Percentiles rank a stretch among this genome's conserved stretches.
Evolutionary conservation across 192 early-diverging fungal genomes (phyloP).

Genomic region (Linnemannia exigua): DNA sequence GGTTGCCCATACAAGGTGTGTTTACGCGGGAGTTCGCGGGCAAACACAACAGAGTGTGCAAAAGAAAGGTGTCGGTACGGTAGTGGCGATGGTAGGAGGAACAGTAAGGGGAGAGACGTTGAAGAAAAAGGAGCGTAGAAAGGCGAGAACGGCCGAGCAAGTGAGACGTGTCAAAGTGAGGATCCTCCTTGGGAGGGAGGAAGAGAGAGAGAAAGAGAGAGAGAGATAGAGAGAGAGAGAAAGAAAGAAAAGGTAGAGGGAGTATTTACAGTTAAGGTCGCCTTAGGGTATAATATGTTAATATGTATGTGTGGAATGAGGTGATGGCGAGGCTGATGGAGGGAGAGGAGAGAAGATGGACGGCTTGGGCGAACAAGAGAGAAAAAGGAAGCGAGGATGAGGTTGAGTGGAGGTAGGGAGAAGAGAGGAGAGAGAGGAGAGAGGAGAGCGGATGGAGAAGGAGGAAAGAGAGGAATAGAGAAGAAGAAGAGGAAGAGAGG

Average conservation of each 20-base stretch:
- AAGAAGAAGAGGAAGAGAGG: not conserved
- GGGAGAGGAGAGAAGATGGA: too few species aligned
- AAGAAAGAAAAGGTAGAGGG: not conserved
- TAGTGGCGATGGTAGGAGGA: not conserved
- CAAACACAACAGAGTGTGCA: not conserved
- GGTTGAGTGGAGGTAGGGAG: not conserved
- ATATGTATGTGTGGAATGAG: not conserved
- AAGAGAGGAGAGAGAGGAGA: not conserved
- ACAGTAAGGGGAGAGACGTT: not conserved
- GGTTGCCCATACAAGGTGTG: not conserved
- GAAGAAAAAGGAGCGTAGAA: not conserved
- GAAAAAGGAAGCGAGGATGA: not conserved
- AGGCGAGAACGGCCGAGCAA: not conserved
- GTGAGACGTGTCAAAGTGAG: not conserved
- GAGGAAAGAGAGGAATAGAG: not conserved
- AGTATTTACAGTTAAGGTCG: conserved; percentile 5
- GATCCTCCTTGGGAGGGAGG: too few species aligned
- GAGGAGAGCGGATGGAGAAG: too few species aligned
- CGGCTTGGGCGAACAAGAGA: too few species aligned
- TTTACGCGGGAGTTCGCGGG: conserved; percentile 1
- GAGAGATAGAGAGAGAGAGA: too few species aligned
- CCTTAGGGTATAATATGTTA: not conserved
- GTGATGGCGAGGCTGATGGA: not conserved
- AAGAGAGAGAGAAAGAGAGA: too few species aligned
- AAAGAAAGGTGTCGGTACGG: not conserved